These are phyloP conservation scores for Pyricularia sp. DNA, from an alignment of 2,329 filamentous ascomycete genomes.

Conservation along the genomic window DNA sequence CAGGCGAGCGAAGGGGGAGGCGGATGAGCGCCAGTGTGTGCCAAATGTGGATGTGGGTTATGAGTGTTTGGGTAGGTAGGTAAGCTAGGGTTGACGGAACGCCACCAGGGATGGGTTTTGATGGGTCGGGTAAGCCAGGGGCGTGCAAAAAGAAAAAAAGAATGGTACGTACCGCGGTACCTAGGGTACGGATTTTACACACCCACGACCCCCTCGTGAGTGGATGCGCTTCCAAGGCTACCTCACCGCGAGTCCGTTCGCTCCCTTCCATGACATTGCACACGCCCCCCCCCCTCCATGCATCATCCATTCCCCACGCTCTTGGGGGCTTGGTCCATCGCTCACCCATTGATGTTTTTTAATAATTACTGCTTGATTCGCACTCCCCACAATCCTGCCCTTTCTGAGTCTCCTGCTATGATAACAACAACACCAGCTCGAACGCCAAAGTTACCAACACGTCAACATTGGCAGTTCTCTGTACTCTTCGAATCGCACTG, in stretches of 20 bases:
- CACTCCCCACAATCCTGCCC: constrained; percentile 11
- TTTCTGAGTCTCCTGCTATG: constrained; percentile 7
- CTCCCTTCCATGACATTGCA: constrained; percentile 9
- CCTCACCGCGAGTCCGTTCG: constrained; percentile 15
- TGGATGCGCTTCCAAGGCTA: constrained; percentile 2
- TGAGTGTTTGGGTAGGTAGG: neutral
- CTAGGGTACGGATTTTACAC: neutral
- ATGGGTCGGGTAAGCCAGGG: neutral
- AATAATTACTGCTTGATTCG: constrained; percentile 18
- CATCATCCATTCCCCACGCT: constrained; percentile 9
- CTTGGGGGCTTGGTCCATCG: constrained; percentile 2
- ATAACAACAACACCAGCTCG: constrained; percentile 7
- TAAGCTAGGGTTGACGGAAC: neutral
- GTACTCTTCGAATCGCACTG: constrained; percentile 3
- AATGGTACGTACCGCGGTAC: neutral
- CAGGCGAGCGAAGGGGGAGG: neutral
- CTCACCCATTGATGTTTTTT: neutral
- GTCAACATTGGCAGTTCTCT: neutral
- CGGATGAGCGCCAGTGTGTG: neutral
- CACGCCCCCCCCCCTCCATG: constrained; percentile 13
- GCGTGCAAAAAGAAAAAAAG: neutral
- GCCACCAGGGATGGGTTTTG: neutral
- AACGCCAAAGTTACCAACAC: constrained; percentile 1
- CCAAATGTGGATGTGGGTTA: neutral
- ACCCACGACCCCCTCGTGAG: neutral